A percentile compares a stretch with the other conserved stretches of the same genome.
phyloP scores from a whole-genome alignment of 164 flowering plant species.

The Stephania yunnanensis region DNA sequence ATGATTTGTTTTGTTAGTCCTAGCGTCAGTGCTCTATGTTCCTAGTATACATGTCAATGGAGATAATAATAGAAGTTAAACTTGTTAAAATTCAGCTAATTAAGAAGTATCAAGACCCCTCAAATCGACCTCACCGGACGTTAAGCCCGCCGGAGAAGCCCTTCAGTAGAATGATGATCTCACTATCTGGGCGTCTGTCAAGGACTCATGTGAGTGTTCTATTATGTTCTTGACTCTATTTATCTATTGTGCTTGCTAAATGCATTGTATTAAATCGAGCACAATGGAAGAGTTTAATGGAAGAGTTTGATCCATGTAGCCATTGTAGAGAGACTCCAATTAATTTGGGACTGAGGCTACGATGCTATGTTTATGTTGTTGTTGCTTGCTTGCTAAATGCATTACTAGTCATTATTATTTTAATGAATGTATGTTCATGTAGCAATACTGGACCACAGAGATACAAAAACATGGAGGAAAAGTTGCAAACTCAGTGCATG shows the following conservation, averaged over 20 bases:
- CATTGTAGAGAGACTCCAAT: no score
- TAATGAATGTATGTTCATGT: background rate
- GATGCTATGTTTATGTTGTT: no score
- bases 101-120: slow-evolving; percentile 41
- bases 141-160: slow-evolving; percentile 36
- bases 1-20: background rate
- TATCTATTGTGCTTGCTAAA: no score
- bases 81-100: slow-evolving; percentile 31
- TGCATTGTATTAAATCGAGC: no score
- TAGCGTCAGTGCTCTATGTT: background rate
- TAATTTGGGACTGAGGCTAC: no score
- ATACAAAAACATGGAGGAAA: slow-evolving; percentile 73
- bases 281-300: no score
- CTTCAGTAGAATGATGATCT: slow-evolving; percentile 49
- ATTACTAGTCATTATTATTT: background rate
- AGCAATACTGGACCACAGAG: slow-evolving; percentile 58
- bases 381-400: no score
- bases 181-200: slow-evolving; percentile 62
- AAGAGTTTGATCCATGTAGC: no score
- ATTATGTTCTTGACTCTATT: background rate
- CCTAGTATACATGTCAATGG: background rate
- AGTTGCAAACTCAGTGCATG: slow-evolving; percentile 45
- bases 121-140: slow-evolving; percentile 31
- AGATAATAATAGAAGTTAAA: background rate
- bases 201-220: slow-evolving; percentile 47